Evolutionary conservation across 75 land plant species (phyloP).

Genomic region (Selaginella tamariscina): DNA sequence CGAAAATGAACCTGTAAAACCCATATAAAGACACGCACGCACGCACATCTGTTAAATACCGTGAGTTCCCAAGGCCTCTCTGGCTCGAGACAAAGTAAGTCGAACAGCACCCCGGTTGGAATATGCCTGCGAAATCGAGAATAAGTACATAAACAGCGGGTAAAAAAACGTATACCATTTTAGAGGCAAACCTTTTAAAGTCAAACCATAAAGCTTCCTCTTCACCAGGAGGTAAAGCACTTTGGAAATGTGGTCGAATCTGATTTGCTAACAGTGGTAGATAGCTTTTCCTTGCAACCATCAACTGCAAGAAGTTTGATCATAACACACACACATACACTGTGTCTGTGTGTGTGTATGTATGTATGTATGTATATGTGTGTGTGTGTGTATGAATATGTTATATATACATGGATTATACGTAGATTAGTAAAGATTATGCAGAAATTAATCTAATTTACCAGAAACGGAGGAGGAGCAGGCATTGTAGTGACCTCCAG

Average conservation of each 20-base stretch:
- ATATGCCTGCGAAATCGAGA: constrained; percentile 52
- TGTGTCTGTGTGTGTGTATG: no score
- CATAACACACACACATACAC: no score
- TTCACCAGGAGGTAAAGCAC: constrained; percentile 60
- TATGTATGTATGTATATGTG: no score
- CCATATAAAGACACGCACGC: background rate
- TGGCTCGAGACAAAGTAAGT: constrained; percentile 82
- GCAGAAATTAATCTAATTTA: no score
- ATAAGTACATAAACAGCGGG: background rate
- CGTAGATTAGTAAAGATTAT: no score
- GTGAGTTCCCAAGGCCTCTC: constrained; percentile 94
- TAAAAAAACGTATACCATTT: constrained; percentile 50
- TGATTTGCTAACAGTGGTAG: constrained; percentile 57
- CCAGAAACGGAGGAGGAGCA: constrained; percentile 61
- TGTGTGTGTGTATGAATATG: no score
- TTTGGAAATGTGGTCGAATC: constrained; percentile 60
- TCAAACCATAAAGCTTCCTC: constrained; percentile 88
- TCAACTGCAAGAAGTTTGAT: constrained; percentile 35
- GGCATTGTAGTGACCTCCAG: constrained; percentile 74
- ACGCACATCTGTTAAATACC: constrained; percentile 23
- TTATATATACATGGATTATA: no score
- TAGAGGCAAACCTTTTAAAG: constrained; percentile 75
- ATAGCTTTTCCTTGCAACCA: constrained; percentile 82
- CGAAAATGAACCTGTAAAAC: constrained; percentile 83
- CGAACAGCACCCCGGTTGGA: constrained; percentile 91